Evolutionary conservation across 1,284 basidiomycete genomes (phyloP).

Genomic region (Cutaneotrichosporon curvatum): DNA sequence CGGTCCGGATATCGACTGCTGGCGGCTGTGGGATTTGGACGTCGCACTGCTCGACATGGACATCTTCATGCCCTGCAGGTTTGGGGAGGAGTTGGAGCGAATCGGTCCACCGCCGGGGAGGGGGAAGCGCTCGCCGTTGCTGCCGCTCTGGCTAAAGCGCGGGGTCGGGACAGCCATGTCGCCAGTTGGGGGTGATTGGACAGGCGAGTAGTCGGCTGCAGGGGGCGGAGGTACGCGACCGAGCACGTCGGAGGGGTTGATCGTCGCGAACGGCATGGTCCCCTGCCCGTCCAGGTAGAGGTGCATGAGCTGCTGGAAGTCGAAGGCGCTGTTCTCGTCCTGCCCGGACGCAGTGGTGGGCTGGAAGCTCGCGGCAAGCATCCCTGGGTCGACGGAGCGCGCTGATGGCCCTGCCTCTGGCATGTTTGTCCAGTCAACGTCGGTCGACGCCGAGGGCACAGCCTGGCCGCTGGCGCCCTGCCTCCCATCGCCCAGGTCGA

Average conservation of each 20-base stretch:
- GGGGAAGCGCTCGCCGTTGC: slow-evolving; percentile 20
- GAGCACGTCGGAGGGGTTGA: slow-evolving; percentile 79
- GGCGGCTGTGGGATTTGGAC: neutral
- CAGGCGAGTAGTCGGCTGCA: slow-evolving; percentile 2
- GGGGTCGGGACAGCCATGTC: slow-evolving; percentile 23
- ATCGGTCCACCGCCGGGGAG: slow-evolving; percentile 20
- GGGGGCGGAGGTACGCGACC: neutral
- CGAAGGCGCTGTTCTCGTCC: slow-evolving; percentile 27
- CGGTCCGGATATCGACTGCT: neutral
- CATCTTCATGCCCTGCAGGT: slow-evolving; percentile 31
- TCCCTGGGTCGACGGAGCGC: neutral
- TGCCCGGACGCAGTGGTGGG: neutral
- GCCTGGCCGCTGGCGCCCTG: neutral
- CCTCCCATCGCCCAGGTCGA: slow-evolving; percentile 47
- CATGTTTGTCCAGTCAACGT: neutral
- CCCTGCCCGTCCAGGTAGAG: slow-evolving; percentile 32
- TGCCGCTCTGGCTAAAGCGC: neutral
- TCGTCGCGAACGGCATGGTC: slow-evolving; percentile 62
- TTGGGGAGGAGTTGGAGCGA: slow-evolving; percentile 42
- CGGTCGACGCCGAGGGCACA: neutral
- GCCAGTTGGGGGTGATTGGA: slow-evolving; percentile 26
- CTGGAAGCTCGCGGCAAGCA: neutral
- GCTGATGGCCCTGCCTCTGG: neutral
- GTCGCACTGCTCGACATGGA: neutral
- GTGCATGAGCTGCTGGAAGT: slow-evolving; percentile 47